Conservation (phyloP, 1,284 basidiomycete species). For the Ustilago esculenta region DNA sequence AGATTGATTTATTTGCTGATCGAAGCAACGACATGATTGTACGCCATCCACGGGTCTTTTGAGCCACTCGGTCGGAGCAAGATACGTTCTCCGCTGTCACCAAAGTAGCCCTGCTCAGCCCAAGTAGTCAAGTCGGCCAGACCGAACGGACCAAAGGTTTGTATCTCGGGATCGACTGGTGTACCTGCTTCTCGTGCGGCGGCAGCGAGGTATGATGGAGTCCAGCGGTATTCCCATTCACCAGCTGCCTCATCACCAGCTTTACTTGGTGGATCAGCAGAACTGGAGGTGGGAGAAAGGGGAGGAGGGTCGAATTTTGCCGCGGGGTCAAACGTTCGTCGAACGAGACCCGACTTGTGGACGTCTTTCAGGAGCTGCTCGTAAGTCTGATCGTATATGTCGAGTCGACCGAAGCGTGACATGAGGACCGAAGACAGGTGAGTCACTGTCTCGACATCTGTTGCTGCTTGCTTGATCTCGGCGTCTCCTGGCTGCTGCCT, state of each 20-base stretch:
- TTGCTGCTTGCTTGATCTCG: conserved; percentile 10
- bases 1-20: conserved; percentile 5
- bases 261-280: not conserved
- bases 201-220: conserved; percentile 56
- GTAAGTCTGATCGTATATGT: conserved; percentile 64
- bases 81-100: conserved; percentile 53
- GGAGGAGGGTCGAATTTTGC: conserved; percentile 18
- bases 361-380: conserved; percentile 56
- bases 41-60: conserved; percentile 28
- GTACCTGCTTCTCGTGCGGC: conserved; percentile 37
- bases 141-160: conserved; percentile 60
- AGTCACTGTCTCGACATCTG: conserved; percentile 54
- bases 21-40: conserved; percentile 8
- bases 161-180: conserved; percentile 42
- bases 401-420: conserved; percentile 55
- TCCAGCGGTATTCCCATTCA: conserved; percentile 62
- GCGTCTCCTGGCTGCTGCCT: not conserved
- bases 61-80: conserved; percentile 34
- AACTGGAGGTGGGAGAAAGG: not conserved
- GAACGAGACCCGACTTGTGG: conserved; percentile 53
- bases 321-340: conserved; percentile 62
- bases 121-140: conserved; percentile 48
- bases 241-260: not conserved
- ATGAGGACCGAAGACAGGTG: conserved; percentile 60
- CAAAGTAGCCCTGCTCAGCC: conserved; percentile 62